phyloP scores from a whole-genome alignment of 169 alveolate genomes.

The Eimeria zaria region DNA sequence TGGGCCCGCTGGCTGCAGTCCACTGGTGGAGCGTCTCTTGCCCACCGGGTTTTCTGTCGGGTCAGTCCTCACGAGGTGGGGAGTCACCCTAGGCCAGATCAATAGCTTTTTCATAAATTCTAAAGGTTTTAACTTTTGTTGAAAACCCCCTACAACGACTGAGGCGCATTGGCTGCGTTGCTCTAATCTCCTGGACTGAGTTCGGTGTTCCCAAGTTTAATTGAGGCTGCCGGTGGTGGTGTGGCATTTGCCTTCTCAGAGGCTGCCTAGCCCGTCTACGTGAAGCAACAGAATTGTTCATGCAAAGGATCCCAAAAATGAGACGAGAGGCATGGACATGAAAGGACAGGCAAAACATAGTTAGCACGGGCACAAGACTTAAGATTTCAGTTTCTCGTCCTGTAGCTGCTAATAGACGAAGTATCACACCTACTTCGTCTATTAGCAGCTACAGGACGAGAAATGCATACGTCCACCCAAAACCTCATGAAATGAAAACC shows the following conservation, averaged over 20 bases:
- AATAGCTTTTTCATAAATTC: slow-evolving; percentile 1
- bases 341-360: not conserved
- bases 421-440: not conserved
- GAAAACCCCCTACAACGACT: not conserved
- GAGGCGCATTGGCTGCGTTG: not conserved
- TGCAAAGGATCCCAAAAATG: not conserved
- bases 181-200: not conserved
- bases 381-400: no score
- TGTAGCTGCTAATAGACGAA: not conserved
- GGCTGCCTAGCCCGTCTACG: not conserved
- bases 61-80: slow-evolving; percentile 22
- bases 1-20: slow-evolving; percentile 57
- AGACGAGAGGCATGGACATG: not conserved
- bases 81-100: not conserved
- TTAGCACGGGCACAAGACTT: not conserved
- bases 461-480: not conserved
- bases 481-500: not conserved
- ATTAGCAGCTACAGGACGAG: not conserved
- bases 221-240: not conserved
- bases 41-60: not conserved
- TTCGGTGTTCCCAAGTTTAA: not conserved
- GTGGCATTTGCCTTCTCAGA: not conserved
- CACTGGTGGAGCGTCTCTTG: slow-evolving; percentile 39
- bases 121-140: not conserved
- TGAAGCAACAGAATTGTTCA: not conserved